A percentile compares a stretch with the other conserved stretches of the same genome.
Evolutionary conservation across 805 yeast species (phyloP).

Genomic region (Kodamaea laetipori): DNA sequence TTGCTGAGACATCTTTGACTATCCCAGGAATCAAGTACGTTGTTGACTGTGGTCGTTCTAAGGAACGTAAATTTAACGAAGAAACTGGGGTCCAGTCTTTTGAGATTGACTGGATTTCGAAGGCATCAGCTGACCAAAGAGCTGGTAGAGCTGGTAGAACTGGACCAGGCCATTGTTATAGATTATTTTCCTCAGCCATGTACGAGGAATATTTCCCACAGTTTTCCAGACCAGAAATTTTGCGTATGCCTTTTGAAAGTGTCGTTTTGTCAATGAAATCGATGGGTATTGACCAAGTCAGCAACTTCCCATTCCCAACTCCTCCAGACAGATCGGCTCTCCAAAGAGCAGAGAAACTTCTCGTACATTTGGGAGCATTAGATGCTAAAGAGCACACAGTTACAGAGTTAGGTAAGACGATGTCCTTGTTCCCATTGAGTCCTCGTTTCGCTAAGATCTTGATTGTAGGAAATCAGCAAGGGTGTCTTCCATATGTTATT

Average conservation of each 20-base stretch:
- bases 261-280: constrained; percentile 94
- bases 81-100: constrained; percentile 90
- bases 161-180: constrained; percentile 97
- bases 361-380: constrained; percentile 79
- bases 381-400: constrained; percentile 51
- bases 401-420: constrained; percentile 78
- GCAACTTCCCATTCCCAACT: constrained; percentile 95
- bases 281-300: constrained; percentile 90
- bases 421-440: constrained; percentile 90
- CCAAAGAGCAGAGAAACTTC: constrained; percentile 62
- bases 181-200: constrained; percentile 91
- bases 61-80: constrained; percentile 81
- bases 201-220: constrained; percentile 82
- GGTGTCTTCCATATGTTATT: constrained; percentile 83
- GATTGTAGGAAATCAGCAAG: constrained; percentile 81
- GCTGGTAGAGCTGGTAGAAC: constrained; percentile 98
- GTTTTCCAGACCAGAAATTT: constrained; percentile 85
- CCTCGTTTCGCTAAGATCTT: constrained; percentile 93
- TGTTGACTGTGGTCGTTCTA: constrained; percentile 91
- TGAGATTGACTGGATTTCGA: constrained; percentile 87
- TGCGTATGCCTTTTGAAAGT: constrained; percentile 95
- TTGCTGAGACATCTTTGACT: constrained; percentile 96
- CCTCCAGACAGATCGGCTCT: constrained; percentile 73
- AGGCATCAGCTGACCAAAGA: constrained; percentile 95
- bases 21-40: constrained; percentile 95